A percentile compares a stretch with the other conserved stretches of the same genome.
Evolutionary conservation across 441 rosid genomes (phyloP).

Genomic region (Geranium incanum): DNA sequence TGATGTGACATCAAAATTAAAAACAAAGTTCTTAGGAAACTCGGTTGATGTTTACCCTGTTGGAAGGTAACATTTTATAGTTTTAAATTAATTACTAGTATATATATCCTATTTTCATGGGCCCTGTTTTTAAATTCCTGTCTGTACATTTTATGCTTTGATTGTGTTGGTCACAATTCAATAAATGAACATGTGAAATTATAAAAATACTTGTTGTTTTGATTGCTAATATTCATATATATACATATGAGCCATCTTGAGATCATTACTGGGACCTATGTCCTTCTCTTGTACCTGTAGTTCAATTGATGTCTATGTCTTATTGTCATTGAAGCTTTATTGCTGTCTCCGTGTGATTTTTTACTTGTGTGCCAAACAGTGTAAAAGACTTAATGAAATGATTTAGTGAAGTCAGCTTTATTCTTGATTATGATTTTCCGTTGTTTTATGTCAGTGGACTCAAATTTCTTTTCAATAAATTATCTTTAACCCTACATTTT

Average conservation of each 20-base stretch:
- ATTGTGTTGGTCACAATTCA: background rate
- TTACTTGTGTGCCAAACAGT: background rate
- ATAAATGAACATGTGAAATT: background rate
- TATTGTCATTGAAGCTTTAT: background rate
- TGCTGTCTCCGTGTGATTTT: background rate
- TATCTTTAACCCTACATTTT: background rate
- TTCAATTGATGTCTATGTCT: background rate
- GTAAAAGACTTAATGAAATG: background rate
- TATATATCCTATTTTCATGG: background rate
- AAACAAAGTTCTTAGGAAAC: constrained; percentile 85
- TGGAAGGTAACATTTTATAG: constrained; percentile 58
- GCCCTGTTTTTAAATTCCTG: background rate
- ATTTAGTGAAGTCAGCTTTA: background rate
- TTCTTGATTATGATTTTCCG: background rate
- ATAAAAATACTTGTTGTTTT: background rate
- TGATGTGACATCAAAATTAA: constrained; percentile 83
- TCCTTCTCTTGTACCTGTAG: background rate
- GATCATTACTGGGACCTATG: background rate
- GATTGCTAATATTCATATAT: background rate
- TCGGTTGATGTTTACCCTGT: constrained; percentile 88
- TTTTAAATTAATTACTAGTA: background rate
- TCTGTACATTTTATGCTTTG: background rate
- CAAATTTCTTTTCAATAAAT: background rate
- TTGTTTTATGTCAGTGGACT: background rate
- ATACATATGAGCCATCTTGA: background rate